Evolutionary conservation across 371 early-diverging fungal species (phyloP).

Genomic region (Gilbertella persicaria): DNA sequence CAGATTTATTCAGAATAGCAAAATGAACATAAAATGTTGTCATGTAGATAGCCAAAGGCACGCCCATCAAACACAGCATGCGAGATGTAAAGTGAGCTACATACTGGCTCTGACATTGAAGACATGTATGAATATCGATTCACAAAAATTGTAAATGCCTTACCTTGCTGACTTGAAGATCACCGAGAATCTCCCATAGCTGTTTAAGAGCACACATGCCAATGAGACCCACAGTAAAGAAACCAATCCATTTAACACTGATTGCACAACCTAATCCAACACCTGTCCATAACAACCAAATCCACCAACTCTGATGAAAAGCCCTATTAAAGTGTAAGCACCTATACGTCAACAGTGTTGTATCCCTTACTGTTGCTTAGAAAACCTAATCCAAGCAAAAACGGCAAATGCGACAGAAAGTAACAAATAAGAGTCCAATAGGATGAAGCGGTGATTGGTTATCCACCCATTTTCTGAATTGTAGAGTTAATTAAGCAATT

Average conservation of each 20-base stretch:
- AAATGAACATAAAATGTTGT: slow-evolving; percentile 91
- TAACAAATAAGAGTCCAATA: slow-evolving; percentile 88
- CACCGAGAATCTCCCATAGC: slow-evolving; percentile 86
- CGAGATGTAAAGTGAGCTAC: slow-evolving; percentile 67
- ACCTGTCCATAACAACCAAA: slow-evolving; percentile 76
- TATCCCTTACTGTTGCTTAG: slow-evolving; percentile 43
- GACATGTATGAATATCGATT: no score
- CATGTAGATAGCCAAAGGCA: slow-evolving; percentile 86
- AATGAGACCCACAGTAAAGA: slow-evolving; percentile 85
- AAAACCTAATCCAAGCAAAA: slow-evolving; percentile 81
- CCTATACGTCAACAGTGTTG: no score
- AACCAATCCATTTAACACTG: slow-evolving; percentile 90
- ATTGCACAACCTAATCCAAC: slow-evolving; percentile 68
- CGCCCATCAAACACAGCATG: slow-evolving; percentile 73
- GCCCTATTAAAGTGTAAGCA: no score
- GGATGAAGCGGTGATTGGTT: slow-evolving; percentile 87
- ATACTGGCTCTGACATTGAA: slow-evolving; percentile 52
- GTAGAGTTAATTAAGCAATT: slow-evolving; percentile 6
- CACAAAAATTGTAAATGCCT: background rate
- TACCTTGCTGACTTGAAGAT: slow-evolving; percentile 59
- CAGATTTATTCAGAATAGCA: slow-evolving; percentile 64
- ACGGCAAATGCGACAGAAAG: slow-evolving; percentile 78
- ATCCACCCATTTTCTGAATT: slow-evolving; percentile 82
- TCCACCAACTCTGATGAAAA: slow-evolving; percentile 69
- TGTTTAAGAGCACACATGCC: slow-evolving; percentile 86